Percentiles rank a stretch among this genome's conserved stretches.
These are phyloP conservation scores for Xylariomycetidae sp. DNA, from an alignment of 2,329 filamentous ascomycete genomes.

Conservation along the genomic window DNA sequence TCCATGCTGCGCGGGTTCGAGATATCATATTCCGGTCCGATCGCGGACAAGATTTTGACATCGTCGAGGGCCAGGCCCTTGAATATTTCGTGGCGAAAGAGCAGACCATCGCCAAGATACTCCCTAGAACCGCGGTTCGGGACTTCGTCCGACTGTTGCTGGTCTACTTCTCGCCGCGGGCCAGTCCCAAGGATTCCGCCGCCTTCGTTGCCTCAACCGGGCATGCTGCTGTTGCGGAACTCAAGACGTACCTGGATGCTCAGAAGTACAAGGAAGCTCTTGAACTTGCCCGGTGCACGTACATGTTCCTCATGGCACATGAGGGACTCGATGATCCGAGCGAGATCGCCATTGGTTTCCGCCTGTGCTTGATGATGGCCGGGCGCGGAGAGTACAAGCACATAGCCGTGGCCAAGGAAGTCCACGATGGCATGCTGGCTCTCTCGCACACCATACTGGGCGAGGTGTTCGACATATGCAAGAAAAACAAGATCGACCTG, in stretches of 20 bases:
- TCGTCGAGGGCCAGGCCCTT: conserved; percentile 7
- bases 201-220: conserved; percentile 10
- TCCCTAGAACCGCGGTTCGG: conserved; percentile 5
- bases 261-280: conserved; percentile 8
- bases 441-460: conserved; percentile 8
- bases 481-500: conserved; percentile 12
- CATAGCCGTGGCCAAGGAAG: conserved; percentile 3
- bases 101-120: conserved; percentile 4
- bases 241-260: conserved; percentile 6
- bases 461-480: conserved; percentile 13
- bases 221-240: conserved; percentile 8
- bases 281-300: conserved; percentile 6
- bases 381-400: conserved; percentile 9
- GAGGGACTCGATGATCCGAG: conserved; percentile 12
- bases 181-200: conserved; percentile 7
- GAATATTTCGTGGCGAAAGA: conserved; percentile 8
- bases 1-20: conserved; percentile 9
- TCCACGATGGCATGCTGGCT: conserved; percentile 9
- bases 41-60: conserved; percentile 9
- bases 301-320: conserved; percentile 11
- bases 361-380: conserved; percentile 11
- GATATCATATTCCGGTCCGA: conserved; percentile 5
- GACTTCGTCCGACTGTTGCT: conserved; percentile 11
- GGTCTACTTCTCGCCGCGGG: conserved; percentile 7
- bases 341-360: conserved; percentile 12